Evolutionary conservation across 345 rosid species (phyloP), one percentile per base, ranked within the genome.

Genomic region (Toxicodendron radicans): DNA sequence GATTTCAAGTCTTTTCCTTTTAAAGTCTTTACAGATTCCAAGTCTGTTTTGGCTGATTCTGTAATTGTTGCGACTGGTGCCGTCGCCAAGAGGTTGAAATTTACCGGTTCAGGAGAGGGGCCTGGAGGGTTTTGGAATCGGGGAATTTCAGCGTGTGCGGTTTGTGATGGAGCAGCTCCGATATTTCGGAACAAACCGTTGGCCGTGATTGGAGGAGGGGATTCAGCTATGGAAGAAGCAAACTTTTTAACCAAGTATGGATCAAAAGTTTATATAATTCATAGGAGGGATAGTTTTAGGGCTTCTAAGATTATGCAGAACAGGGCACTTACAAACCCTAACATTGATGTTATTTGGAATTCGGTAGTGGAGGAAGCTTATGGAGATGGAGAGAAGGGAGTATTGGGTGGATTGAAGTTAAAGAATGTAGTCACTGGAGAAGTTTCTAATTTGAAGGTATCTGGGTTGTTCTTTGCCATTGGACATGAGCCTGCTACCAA

Each of bases 111-210:
- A 17, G 88, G 84, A 14, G 88, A 87, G 6, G 83, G 75, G 8
- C 57, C 62, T 0, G 83, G 79, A 0, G 85, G 81, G 0, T 95
- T 90, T 82, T 95, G 99, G 99, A 95, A 95, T 73, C 87, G 85
- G 0, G 98, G 99, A 38, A 92, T 95, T 49, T 95, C 99, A 6
- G 97, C 99, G 1, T 95, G 99, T 74, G 98, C 97, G 0, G 98
- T 95, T n/a, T 93, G 98, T 77, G 99, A 95, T n/a, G 99, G 99
- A 27, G 99, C 99, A 4, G 98, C 94, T 17, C 99, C 98, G 3
- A 91, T 93, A n/a, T 95, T 95, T 66, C 80, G 90, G 65, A 68
- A 88, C 52, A 90, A 90, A 75, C 90, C 94, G 3, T 78, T 95
- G 61, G 98, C 90, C 0, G 99, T 95, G 23, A 90, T 95, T 27